A percentile compares a stretch with the other conserved stretches of the same genome.
Evolutionary conservation across 257 asterid species (phyloP).

Genomic region (Solanum boliviense): DNA sequence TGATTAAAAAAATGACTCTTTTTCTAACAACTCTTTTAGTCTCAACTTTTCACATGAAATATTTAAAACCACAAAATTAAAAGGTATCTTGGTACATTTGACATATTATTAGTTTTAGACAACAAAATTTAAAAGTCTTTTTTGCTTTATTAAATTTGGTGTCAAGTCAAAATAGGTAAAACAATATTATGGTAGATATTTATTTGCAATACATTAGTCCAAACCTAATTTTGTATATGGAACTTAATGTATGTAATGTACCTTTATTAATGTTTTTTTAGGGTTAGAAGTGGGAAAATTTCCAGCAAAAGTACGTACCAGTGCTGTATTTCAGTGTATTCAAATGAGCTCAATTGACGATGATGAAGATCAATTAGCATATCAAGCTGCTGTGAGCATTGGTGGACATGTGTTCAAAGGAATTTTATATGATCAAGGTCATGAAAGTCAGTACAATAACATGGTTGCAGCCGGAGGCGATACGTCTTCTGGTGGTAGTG

Average conservation of each 20-base stretch:
- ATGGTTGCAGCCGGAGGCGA: slow-evolving; percentile 31
- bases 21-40: neutral
- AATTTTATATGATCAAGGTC: slow-evolving; percentile 80
- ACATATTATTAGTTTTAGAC: too few species aligned
- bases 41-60: neutral
- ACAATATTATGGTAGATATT: neutral
- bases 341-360: slow-evolving; percentile 70
- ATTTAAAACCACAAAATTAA: neutral
- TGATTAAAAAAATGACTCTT: neutral
- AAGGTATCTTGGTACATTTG: neutral
- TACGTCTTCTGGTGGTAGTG: slow-evolving; percentile 60
- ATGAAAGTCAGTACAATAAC: slow-evolving; percentile 40
- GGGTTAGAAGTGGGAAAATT: slow-evolving; percentile 81
- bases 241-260: neutral
- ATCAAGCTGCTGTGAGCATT: slow-evolving; percentile 80
- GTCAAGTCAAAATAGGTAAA: too few species aligned
- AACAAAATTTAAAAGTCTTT: too few species aligned
- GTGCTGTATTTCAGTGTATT: slow-evolving; percentile 76
- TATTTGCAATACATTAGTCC: neutral
- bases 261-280: slow-evolving; percentile 2
- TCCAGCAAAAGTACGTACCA: slow-evolving; percentile 69
- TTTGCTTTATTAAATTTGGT: too few species aligned
- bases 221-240: neutral
- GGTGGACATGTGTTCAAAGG: slow-evolving; percentile 90
- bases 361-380: slow-evolving; percentile 65